These are phyloP conservation scores for Arthrobotrys iridis DNA, from an alignment of 2,329 filamentous ascomycete species.

Conservation along the genomic window DNA sequence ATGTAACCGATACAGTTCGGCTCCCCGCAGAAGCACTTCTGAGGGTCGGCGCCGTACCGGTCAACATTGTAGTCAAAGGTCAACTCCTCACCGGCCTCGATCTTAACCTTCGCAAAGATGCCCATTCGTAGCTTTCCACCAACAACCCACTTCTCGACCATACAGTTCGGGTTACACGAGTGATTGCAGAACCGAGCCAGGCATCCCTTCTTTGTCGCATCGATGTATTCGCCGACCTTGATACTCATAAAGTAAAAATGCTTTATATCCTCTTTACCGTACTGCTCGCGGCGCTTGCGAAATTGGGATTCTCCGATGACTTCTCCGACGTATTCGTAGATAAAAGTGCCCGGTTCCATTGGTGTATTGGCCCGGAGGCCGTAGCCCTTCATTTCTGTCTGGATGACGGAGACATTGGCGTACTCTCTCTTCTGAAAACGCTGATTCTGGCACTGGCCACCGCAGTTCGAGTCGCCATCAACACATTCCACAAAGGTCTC, in stretches of 20 bases:
- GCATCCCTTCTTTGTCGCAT: constrained; percentile 96
- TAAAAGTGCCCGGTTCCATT: constrained; percentile 85
- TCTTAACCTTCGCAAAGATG: constrained; percentile 88
- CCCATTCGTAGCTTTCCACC: constrained; percentile 98
- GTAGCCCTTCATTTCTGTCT: constrained; percentile 97
- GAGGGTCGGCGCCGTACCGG: constrained; percentile 93
- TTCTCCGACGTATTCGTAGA: constrained; percentile 98
- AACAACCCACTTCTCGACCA: constrained; percentile 99
- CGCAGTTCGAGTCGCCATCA: constrained; percentile 83
- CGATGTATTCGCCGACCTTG: constrained; percentile 94
- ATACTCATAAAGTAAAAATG: constrained; percentile 99
- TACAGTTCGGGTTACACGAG: constrained; percentile 98
- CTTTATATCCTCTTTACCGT: constrained; percentile 95
- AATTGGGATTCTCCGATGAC: constrained; percentile 95
- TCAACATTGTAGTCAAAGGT: constrained; percentile 99
- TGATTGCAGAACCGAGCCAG: constrained; percentile 98
- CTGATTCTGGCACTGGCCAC: constrained; percentile 88
- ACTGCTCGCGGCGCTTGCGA: constrained; percentile 87
- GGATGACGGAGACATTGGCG: constrained; percentile 91
- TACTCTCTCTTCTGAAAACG: constrained; percentile 91
- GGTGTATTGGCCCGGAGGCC: constrained; percentile 84
- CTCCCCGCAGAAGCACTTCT: constrained; percentile 96
- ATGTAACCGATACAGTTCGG: constrained; percentile 95
- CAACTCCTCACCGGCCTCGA: constrained; percentile 89
- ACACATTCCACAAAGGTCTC: constrained; percentile 98